Percentiles rank a stretch among this genome's conserved stretches.
Conservation (phyloP, 805 yeast genomes). For the Zygosaccharomyces lentus region DNA sequence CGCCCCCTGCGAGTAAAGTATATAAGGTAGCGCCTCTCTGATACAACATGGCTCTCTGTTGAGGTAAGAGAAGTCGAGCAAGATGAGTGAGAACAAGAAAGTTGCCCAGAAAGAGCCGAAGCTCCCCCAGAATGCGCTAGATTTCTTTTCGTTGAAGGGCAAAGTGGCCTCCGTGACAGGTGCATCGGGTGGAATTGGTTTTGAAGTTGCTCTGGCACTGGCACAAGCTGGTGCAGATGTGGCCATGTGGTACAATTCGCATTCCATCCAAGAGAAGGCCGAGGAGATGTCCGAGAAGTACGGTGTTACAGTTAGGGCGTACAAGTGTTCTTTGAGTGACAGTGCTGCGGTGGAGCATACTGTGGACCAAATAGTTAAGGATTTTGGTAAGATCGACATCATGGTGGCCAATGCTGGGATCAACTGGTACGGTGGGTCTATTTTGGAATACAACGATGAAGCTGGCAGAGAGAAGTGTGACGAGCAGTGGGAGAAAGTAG, state of each 20-base stretch:
- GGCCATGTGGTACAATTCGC: conserved; percentile 62
- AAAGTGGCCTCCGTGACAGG: conserved; percentile 85
- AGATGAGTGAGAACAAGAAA: not conserved
- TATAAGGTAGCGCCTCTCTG: too few relatives aligned
- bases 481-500: conserved; percentile 64
- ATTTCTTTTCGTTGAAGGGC: conserved; percentile 72
- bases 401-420: conserved; percentile 87
- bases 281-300: conserved; percentile 45
- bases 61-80: too few relatives aligned
- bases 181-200: conserved; percentile 81
- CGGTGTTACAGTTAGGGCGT: conserved; percentile 58
- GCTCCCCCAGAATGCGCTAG: conserved; percentile 50
- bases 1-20: too few relatives aligned
- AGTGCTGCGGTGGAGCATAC: conserved; percentile 26
- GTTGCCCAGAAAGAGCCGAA: conserved; percentile 11
- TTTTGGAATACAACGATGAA: conserved; percentile 42
- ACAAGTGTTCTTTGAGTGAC: conserved; percentile 31
- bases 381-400: conserved; percentile 76
- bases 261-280: conserved; percentile 39
- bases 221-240: conserved; percentile 87
- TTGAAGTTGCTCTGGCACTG: conserved; percentile 73
- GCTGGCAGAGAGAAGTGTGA: conserved; percentile 42
- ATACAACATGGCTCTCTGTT: too few relatives aligned
- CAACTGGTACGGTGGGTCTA: conserved; percentile 67
- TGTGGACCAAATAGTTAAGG: conserved; percentile 43